phyloP scores from a whole-genome alignment of 192 early-diverging fungal species.

The Haplosporangium gracile region DNA sequence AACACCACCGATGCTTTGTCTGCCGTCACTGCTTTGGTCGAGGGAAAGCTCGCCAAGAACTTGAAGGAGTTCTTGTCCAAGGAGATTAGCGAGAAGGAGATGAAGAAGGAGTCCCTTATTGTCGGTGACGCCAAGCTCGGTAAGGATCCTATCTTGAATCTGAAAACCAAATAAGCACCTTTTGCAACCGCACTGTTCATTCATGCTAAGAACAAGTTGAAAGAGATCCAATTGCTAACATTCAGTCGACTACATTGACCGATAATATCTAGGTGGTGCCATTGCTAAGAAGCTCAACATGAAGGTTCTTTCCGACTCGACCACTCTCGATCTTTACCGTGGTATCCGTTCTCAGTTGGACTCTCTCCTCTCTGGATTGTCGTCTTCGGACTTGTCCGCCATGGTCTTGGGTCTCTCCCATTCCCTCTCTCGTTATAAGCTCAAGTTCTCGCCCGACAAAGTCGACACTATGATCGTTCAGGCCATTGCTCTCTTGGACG shows the following conservation, averaged over 20 bases:
- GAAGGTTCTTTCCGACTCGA: constrained; percentile 86
- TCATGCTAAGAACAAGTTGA: neutral
- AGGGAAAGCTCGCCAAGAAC: constrained; percentile 96
- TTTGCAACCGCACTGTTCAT: neutral
- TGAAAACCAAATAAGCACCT: neutral
- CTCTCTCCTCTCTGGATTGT: constrained; percentile 88
- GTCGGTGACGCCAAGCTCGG: constrained; percentile 96
- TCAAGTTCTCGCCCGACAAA: constrained; percentile 99
- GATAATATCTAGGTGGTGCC: constrained; percentile 47
- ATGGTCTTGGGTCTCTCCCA: constrained; percentile 99
- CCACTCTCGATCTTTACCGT: constrained; percentile 93
- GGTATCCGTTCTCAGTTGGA: constrained; percentile 96
- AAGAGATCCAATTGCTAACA: neutral
- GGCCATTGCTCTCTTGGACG: constrained; percentile 96
- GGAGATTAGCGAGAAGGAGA: constrained; percentile 87
- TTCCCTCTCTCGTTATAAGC: constrained; percentile 98
- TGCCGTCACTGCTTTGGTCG: constrained; percentile 95
- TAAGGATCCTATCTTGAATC: constrained; percentile 45
- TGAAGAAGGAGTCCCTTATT: constrained; percentile 92
- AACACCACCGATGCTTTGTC: constrained; percentile 98
- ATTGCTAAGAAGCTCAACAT: constrained; percentile 83
- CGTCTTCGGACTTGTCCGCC: constrained; percentile 89
- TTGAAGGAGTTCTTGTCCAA: constrained; percentile 93
- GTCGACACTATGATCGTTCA: constrained; percentile 99
- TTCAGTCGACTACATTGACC: neutral